A percentile compares a stretch with the other conserved stretches of the same genome.
These are phyloP conservation scores for Candida freyschussii DNA, from an alignment of 1,139 yeast species.

Conservation along the genomic window DNA sequence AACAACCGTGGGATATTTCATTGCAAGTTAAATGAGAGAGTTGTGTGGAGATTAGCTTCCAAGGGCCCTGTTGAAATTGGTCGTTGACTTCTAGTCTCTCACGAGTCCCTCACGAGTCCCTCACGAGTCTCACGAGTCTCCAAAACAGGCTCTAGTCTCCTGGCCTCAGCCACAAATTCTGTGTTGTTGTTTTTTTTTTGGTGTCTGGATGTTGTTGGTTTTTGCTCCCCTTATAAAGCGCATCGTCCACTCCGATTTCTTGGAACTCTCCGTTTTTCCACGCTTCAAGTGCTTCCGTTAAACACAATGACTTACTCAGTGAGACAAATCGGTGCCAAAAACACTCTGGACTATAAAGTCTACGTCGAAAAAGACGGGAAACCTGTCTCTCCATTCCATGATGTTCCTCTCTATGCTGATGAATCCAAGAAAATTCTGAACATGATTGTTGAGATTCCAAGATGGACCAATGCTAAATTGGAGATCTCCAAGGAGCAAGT, in stretches of 20 bases:
- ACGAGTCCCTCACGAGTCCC: too few species aligned
- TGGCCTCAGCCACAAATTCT: too few species aligned
- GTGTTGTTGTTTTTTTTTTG: too few species aligned
- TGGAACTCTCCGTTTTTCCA: background rate
- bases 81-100: too few species aligned
- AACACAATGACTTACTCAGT: slow-evolving; percentile 58
- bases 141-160: too few species aligned
- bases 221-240: too few species aligned
- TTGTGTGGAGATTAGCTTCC: too few species aligned
- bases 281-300: too few species aligned
- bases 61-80: too few species aligned
- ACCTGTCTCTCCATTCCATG: slow-evolving; percentile 74
- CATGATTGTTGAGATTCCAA: slow-evolving; percentile 86
- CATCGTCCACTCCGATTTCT: too few species aligned
- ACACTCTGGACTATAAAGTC: slow-evolving; percentile 88
- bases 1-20: slow-evolving; percentile 58
- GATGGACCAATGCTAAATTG: slow-evolving; percentile 88
- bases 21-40: too few species aligned
- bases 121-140: too few species aligned
- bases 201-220: background rate
- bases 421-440: slow-evolving; percentile 62
- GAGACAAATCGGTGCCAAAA: slow-evolving; percentile 87
- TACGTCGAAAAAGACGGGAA: slow-evolving; percentile 65
- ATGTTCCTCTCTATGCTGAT: slow-evolving; percentile 66
- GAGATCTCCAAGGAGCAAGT: slow-evolving; percentile 66